These are phyloP conservation scores for Debaryomyces sp. DNA, from an alignment of 1,139 yeast species.

Conservation along the genomic window DNA sequence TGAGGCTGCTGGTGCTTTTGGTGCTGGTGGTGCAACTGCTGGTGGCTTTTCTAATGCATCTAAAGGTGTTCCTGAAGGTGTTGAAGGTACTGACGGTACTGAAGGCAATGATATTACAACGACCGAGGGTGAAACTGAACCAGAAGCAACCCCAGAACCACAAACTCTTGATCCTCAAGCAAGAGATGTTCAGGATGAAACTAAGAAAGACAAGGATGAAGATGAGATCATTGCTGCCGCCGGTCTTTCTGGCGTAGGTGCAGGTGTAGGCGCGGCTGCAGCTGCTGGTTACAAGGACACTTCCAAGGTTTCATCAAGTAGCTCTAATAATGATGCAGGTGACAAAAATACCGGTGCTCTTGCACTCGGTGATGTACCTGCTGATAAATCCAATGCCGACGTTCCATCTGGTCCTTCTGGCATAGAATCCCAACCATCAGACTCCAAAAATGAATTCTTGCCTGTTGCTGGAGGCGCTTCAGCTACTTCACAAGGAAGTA, in stretches of 20 bases:
- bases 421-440: background rate
- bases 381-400: slow-evolving; percentile 39
- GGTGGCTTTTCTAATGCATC: background rate
- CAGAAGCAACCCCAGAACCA: slow-evolving; percentile 25
- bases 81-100: background rate
- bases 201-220: background rate
- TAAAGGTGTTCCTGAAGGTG: slow-evolving; percentile 1
- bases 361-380: slow-evolving; percentile 35
- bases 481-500: background rate
- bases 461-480: slow-evolving; percentile 38
- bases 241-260: slow-evolving; percentile 13
- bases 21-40: slow-evolving; percentile 10
- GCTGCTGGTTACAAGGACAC: slow-evolving; percentile 19
- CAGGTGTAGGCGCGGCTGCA: slow-evolving; percentile 10
- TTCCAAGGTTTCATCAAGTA: background rate
- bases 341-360: slow-evolving; percentile 10
- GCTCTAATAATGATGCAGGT: background rate
- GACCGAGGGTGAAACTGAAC: slow-evolving; percentile 10
- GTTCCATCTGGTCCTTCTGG: slow-evolving; percentile 40
- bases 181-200: slow-evolving; percentile 2
- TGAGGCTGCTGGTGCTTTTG: slow-evolving; percentile 27
- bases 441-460: slow-evolving; percentile 8
- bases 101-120: slow-evolving; percentile 1
- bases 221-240: slow-evolving; percentile 11
- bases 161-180: slow-evolving; percentile 12